phyloP scores from a whole-genome alignment of 139 green algal species.

The Yamagishiella unicocca region DNA sequence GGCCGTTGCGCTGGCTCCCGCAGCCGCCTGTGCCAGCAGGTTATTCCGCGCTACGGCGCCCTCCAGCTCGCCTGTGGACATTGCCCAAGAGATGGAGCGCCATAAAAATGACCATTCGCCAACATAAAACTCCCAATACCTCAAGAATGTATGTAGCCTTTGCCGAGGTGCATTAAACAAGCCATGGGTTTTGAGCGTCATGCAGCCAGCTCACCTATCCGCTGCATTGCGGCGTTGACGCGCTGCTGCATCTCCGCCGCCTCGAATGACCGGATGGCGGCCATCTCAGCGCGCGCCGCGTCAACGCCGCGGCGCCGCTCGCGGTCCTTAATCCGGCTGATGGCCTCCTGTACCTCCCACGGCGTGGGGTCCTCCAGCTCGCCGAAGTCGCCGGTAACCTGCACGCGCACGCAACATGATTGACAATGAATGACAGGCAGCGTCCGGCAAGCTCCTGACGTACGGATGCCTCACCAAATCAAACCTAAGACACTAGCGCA shows the following conservation, averaged over 20 bases:
- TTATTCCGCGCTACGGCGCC: constrained; percentile 48
- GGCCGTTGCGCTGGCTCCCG: background rate
- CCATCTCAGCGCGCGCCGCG: constrained; percentile 60
- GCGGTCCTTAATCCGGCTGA: constrained; percentile 64
- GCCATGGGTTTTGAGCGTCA: too few species aligned
- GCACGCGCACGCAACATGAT: background rate
- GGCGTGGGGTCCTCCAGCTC: constrained; percentile 75
- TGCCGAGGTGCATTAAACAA: too few species aligned
- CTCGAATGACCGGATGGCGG: constrained; percentile 61
- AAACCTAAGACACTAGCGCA: background rate
- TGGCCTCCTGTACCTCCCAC: constrained; percentile 74
- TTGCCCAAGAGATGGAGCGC: background rate
- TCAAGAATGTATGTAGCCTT: too few species aligned
- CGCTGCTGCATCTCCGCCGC: constrained; percentile 70
- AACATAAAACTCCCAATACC: too few species aligned
- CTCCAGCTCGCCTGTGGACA: constrained; percentile 61
- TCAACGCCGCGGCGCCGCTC: constrained; percentile 64
- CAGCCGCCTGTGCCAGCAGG: background rate
- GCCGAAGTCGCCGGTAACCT: constrained; percentile 63
- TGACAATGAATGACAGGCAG: too few species aligned
- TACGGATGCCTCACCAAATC: too few species aligned
- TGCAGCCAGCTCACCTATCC: too few species aligned
- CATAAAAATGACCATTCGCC: background rate
- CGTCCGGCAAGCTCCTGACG: too few species aligned
- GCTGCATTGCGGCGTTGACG: constrained; percentile 66